Base-by-base conservation (phyloP, 371 early-diverging fungal genomes). In the Lichtheimia corymbifera region DNA sequence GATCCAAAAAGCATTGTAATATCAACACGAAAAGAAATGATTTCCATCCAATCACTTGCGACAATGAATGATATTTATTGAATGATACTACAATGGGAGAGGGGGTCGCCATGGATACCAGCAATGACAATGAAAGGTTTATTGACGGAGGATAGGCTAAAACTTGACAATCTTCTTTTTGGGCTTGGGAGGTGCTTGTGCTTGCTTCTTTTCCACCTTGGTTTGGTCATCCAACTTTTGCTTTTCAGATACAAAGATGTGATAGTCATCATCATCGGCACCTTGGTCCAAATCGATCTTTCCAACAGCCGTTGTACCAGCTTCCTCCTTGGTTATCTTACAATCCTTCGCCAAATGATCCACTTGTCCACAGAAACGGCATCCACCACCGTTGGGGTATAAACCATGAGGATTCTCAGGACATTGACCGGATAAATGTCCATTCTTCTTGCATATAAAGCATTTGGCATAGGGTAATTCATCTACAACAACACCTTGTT, bases 341-440 rank as follows among this genome's bases (percentile, higher is more conserved):
- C 97, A 97, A 57, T 97, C 93, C 61, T 83, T 88, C 4, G 91
- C 92, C 44, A 93, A 78, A 70, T 97, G 97, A 65, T 89, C 84
- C 1, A 90, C 88, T 55, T 89, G 85, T 20, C 91, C 90, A 65
- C 97, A 97, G 73, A 86, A 92, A 51, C 85, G 83, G 77, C 97
- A 97, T 35, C 87, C 72, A 9, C 97, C 97, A 42, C 97, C 97
- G 59, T 95, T 91, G 1, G 94, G 94, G 68, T 96, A 96, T 63
- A 97, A 57, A 2, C 97, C 97, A 61, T 84, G 82, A 27, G 90
- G 90, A 75, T 97, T 97, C 71, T 92, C 76, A 11, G 90, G 88
- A 59, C 97, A 97, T 59, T 86, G 74, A 25, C 87, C 74, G 22
- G 95, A 81, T 55, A 97, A 72, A 67, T 97, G 97, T 1, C 97